Conservation (phyloP, 805 yeast genomes). For the Ogataea populi-albae region DNA sequence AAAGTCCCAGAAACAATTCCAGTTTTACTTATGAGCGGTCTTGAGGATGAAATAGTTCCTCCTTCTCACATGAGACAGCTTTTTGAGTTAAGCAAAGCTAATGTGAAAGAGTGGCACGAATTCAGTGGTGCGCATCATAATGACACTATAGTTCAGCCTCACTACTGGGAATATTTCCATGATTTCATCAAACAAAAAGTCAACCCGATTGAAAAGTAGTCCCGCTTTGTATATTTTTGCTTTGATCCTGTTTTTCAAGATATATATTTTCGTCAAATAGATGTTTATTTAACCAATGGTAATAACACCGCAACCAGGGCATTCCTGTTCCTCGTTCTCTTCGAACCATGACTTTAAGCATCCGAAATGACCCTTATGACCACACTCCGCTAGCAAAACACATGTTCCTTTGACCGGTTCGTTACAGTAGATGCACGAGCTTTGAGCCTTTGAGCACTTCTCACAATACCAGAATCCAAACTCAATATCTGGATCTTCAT, state of each 20-base stretch:
- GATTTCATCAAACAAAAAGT: slow-evolving; percentile 49
- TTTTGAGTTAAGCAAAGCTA: slow-evolving; percentile 49
- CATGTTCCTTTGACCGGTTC: slow-evolving; percentile 73
- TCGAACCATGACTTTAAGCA: slow-evolving; percentile 80
- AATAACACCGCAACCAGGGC: slow-evolving; percentile 71
- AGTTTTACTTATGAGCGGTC: slow-evolving; percentile 67
- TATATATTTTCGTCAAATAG: too few species aligned
- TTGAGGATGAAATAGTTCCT: slow-evolving; percentile 87
- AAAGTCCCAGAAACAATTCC: slow-evolving; percentile 55
- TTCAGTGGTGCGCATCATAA: slow-evolving; percentile 72
- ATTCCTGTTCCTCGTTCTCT: slow-evolving; percentile 58
- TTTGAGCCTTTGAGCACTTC: slow-evolving; percentile 56
- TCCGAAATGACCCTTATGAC: slow-evolving; percentile 81
- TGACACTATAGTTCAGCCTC: slow-evolving; percentile 71
- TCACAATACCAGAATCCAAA: slow-evolving; percentile 88
- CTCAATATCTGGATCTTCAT: slow-evolving; percentile 29
- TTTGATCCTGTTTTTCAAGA: too few species aligned
- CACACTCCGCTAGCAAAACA: slow-evolving; percentile 64
- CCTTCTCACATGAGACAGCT: slow-evolving; percentile 73
- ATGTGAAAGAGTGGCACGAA: slow-evolving; percentile 48
- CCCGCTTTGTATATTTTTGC: too few species aligned
- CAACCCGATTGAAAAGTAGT: slow-evolving; percentile 34
- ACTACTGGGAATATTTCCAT: slow-evolving; percentile 71
- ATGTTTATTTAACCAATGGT: neutral
- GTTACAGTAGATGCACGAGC: slow-evolving; percentile 74